phyloP scores from a whole-genome alignment of 345 rosid genomes.

The Populus deltoides region DNA sequence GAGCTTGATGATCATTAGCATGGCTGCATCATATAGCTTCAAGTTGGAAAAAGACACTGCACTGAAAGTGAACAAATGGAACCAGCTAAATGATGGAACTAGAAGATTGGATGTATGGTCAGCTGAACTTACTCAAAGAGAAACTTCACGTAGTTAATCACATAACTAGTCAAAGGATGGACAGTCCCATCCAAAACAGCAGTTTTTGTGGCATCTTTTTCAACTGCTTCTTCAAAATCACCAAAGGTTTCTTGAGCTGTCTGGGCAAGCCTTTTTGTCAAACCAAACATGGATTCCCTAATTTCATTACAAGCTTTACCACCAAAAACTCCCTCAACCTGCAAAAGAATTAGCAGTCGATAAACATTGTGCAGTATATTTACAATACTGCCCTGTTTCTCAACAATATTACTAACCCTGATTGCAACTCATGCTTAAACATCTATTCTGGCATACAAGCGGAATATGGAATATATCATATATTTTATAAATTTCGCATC shows the following conservation, averaged over 20 bases:
- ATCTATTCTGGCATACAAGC: not conserved
- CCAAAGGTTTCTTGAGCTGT: constrained; percentile 96
- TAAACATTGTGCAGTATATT: not conserved
- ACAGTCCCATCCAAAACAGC: constrained; percentile 93
- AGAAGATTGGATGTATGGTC: not conserved
- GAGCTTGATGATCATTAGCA: not conserved
- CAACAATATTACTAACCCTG: constrained; percentile 2
- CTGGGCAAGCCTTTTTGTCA: constrained; percentile 85
- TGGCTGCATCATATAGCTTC: not conserved
- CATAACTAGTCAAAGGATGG: constrained; percentile 97
- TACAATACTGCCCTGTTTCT: not conserved
- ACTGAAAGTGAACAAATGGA: not conserved
- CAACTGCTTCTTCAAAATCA: constrained; percentile 98
- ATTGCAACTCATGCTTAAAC: not conserved
- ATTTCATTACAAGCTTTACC: constrained; percentile 86
- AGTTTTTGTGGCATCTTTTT: constrained; percentile 93
- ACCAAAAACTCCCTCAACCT: constrained; percentile 77
- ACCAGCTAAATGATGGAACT: not conserved
- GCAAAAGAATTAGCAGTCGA: constrained; percentile 21
- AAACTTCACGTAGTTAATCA: constrained; percentile 93
- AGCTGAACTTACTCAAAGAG: constrained; percentile 81
- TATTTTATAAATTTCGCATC: not conserved
- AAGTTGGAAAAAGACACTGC: not conserved
- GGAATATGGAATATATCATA: not conserved
- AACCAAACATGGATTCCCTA: constrained; percentile 78